Conservation (phyloP, 495 filamentous ascomycete species). For the Hyaloscypha bicolor region DNA sequence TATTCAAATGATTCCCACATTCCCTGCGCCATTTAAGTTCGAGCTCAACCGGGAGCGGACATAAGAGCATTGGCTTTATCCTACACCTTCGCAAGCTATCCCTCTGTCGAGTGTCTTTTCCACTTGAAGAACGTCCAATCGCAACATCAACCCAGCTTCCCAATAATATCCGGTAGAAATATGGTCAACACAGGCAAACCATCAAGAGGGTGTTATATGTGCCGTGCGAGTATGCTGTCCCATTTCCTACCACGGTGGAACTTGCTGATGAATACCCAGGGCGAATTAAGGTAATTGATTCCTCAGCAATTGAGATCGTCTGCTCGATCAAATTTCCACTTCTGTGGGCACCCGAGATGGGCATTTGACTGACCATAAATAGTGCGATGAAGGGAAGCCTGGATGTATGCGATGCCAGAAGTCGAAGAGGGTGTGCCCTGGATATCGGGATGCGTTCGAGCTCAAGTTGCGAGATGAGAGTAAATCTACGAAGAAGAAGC, state of each 20-base stretch:
- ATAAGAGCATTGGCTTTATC: slow-evolving; percentile 1
- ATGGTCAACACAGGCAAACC: slow-evolving; percentile 79
- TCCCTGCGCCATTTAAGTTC: slow-evolving; percentile 1
- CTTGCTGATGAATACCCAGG: slow-evolving; percentile 30
- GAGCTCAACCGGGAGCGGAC: neutral
- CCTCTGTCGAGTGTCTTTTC: slow-evolving; percentile 3
- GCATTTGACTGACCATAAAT: neutral
- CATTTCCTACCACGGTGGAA: neutral
- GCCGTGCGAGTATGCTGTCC: slow-evolving; percentile 44
- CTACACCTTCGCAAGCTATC: slow-evolving; percentile 1
- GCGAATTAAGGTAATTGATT: slow-evolving; percentile 64
- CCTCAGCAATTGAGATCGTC: neutral
- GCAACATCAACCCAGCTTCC: slow-evolving; percentile 1
- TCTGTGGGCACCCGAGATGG: neutral
- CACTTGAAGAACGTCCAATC: slow-evolving; percentile 8
- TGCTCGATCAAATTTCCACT: neutral
- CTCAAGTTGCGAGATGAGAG: slow-evolving; percentile 67
- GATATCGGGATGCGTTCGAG: slow-evolving; percentile 69
- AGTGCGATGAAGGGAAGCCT: slow-evolving; percentile 72
- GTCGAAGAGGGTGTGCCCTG: slow-evolving; percentile 65
- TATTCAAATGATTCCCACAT: neutral
- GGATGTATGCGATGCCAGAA: slow-evolving; percentile 69
- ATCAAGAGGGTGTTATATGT: slow-evolving; percentile 72
- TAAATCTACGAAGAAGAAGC: slow-evolving; percentile 54
- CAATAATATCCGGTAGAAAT: neutral